These are phyloP conservation scores for Annulohypoxylon moriforme DNA, from an alignment of 495 filamentous ascomycete species.

Conservation along the genomic window DNA sequence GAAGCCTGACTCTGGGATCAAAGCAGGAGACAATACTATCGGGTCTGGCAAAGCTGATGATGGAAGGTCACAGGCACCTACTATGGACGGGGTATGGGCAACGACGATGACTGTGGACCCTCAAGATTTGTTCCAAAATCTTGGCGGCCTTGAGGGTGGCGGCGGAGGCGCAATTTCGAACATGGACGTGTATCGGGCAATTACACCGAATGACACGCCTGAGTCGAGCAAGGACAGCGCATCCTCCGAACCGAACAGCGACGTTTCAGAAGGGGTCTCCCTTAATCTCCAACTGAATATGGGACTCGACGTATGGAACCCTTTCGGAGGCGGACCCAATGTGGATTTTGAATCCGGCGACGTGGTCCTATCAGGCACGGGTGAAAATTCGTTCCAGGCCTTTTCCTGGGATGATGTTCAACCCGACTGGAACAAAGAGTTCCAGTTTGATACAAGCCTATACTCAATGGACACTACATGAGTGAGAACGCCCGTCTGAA, in stretches of 20 bases:
- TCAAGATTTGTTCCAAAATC: slow-evolving; percentile 53
- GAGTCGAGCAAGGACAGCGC: slow-evolving; percentile 66
- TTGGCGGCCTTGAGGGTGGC: slow-evolving; percentile 49
- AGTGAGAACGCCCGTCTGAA: background rate
- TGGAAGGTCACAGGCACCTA: slow-evolving; percentile 27
- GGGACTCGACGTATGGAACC: slow-evolving; percentile 58
- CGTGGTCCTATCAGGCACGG: slow-evolving; percentile 11
- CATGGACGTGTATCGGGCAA: slow-evolving; percentile 58
- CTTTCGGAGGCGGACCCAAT: slow-evolving; percentile 50
- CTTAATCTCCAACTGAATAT: slow-evolving; percentile 53
- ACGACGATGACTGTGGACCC: slow-evolving; percentile 58
- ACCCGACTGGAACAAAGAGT: slow-evolving; percentile 55
- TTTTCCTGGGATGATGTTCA: slow-evolving; percentile 56
- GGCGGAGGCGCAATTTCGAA: slow-evolving; percentile 58
- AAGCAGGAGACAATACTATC: slow-evolving; percentile 34
- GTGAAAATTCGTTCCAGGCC: slow-evolving; percentile 28
- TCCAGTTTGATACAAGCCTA: slow-evolving; percentile 54
- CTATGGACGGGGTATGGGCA: slow-evolving; percentile 52
- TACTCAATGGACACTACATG: slow-evolving; percentile 57
- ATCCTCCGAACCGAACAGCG: slow-evolving; percentile 64
- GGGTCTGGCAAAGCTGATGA: slow-evolving; percentile 29
- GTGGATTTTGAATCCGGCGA: slow-evolving; percentile 4
- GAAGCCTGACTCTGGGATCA: slow-evolving; percentile 41
- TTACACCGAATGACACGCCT: slow-evolving; percentile 67
- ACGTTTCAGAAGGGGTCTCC: slow-evolving; percentile 60